Base-by-base conservation (phyloP, 1,139 yeast species). In the Kluyveromyces sp. region DNA sequence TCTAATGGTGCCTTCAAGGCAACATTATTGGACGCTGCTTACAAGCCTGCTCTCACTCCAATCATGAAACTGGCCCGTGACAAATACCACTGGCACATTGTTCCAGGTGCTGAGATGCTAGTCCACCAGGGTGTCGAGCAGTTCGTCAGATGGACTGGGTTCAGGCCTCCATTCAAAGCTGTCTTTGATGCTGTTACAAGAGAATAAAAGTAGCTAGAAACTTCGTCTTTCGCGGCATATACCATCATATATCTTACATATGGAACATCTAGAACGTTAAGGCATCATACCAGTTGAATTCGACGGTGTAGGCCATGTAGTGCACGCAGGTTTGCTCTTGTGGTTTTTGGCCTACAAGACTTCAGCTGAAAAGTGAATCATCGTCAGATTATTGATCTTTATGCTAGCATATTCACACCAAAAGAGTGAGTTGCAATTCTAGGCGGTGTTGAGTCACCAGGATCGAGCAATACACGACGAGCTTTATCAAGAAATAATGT, bases 71-170 rank as follows among this genome's bases (percentile, higher is more conserved):
- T 84, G 36, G 95, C 96, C 2, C 60, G 63, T 35, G 75, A 74
- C 36, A 69, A 74, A 53, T 75, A 65, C 51, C 67, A 68, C 13
- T 88, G 95, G 95, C 72, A 70, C 25, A 81, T 80, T 13, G 74
- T 89, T 52, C 86, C 92, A 20, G 98, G 98, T 16, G 80, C 83
- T 34, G 88, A 87, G 56, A 85, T 92, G 95, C 74, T 92, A 53
- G 87, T 88, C 18, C 80, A 84, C 65, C 97, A 92, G 66, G 98
- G 97, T 43, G 80, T 85, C 40, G 86, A 77, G 49, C 97, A 92
- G 66, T 88, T 89, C 61, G 69, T 74, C 51, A 65, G 78, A 47
- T 89, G 94, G 80, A 85, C 92, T 16, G 88, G 89, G 0, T 65
- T 73, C 46, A 67, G 57, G 31, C 81, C 88, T 3, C 86, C 87